Conservation (phyloP, 164 flowering plant species). For the Berberis thunbergii region DNA sequence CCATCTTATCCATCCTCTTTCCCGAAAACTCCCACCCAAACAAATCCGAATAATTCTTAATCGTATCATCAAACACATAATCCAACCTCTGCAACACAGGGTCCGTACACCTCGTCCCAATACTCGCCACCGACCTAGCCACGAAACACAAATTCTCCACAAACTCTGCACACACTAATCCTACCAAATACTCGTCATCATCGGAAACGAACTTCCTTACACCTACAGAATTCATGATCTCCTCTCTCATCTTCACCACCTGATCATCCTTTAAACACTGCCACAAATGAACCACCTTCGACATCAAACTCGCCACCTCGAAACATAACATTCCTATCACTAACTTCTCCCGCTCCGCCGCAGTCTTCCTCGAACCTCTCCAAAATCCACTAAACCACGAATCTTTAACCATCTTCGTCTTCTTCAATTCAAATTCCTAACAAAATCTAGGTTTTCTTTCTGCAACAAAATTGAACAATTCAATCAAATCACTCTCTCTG, state of each 20-base stretch:
- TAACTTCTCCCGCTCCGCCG: conserved; percentile 27
- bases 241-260: conserved; percentile 43
- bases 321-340: conserved; percentile 65
- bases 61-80: conserved; percentile 37
- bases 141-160: conserved; percentile 40
- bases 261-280: conserved; percentile 56
- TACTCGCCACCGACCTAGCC: conserved; percentile 53
- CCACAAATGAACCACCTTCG: conserved; percentile 73
- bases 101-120: conserved; percentile 56
- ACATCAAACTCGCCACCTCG: conserved; percentile 80
- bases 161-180: conserved; percentile 48
- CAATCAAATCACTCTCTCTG: background rate
- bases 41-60: conserved; percentile 32
- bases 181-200: conserved; percentile 50
- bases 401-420: conserved; percentile 46
- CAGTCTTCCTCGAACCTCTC: conserved; percentile 33
- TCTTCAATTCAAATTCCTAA: too few species aligned
- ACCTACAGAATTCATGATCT: conserved; percentile 44
- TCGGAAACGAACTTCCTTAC: conserved; percentile 75
- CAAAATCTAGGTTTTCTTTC: background rate
- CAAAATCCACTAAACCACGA: conserved; percentile 70
- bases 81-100: conserved; percentile 53
- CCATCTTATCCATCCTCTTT: conserved; percentile 77
- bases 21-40: conserved; percentile 43
- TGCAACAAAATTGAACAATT: background rate